Evolutionary conservation across 2,329 filamentous ascomycete genomes (phyloP), one percentile per base, ranked within the genome.

Genomic region (Metarhizium brunneum): DNA sequence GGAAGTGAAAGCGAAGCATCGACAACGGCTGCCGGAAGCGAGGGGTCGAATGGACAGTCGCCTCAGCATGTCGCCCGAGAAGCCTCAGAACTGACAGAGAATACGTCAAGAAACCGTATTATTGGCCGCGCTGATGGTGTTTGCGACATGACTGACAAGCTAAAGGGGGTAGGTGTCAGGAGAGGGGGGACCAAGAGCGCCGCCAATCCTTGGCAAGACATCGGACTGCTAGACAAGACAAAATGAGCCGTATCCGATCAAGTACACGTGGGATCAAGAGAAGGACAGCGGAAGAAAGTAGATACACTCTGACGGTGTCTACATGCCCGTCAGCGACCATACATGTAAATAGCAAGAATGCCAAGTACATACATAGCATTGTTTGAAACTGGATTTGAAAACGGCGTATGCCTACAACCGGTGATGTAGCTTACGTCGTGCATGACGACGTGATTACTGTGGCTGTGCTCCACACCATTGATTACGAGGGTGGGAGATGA

Each of bases 1-100:
- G 65, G 65, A 4, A 71, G 69, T 49, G 71, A 72, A 55, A 73
- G 71, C 57, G 71, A 72, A 42, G 63, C 66, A 6, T 72, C 71
- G 6, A 66, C 68, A 10, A 59, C 66, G 35, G 62, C 65, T 2
- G 62, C 38, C 10, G 53, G 52, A 4, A 42, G 52, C n/a, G 54
- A 54, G 14, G 50, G 35, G 8, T 38, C 56, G 11, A 42, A 49
- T 2, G 47, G 45, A n/a, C 54, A 52, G 7, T 53, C 57, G 8
- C 62, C 60, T 42, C 65, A 64, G 32, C 66, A 70, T n/a, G 58
- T 62, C 43, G 68, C 67, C 29, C 59, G 64, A 38, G 68, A 71
- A 54, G 47, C 53, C 35, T 38, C 47, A 25, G 47, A 56, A 6
- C 18, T 57, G 36, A 45, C 47, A 2, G 55, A 58, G 10, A 20